These are phyloP conservation scores for Rosa hybrid DNA, from an alignment of 331 rosid genomes.

Conservation along the genomic window DNA sequence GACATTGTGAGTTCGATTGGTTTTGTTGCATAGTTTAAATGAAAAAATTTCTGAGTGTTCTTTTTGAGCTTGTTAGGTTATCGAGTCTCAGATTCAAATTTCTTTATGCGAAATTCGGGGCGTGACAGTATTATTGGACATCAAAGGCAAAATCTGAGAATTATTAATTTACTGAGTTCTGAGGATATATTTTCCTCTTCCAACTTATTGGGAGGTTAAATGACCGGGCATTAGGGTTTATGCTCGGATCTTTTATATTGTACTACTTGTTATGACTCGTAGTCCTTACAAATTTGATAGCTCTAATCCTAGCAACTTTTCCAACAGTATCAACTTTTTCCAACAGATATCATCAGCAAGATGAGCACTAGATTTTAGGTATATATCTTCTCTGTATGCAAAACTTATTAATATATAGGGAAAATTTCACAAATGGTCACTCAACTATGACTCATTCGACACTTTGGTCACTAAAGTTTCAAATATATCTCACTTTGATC, in stretches of 20 bases:
- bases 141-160: not conserved
- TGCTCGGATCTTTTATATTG: not conserved
- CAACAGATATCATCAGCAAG: not conserved
- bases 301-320: not conserved
- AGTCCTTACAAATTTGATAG: not conserved
- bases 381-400: no score
- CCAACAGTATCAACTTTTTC: not conserved
- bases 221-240: not conserved
- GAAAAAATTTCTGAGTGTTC: no score
- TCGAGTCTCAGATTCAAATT: no score
- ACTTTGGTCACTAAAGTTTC: no score
- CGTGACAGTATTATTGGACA: not conserved
- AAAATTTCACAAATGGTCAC: no score
- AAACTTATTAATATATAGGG: no score
- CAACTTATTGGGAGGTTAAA: not conserved
- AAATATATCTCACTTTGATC: no score
- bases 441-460: no score
- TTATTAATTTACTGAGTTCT: not conserved
- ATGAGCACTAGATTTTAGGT: not conserved
- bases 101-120: no score
- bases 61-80: no score
- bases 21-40: no score
- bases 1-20: no score
- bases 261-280: not conserved
- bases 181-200: not conserved